Conservation (phyloP, 441 rosid genomes). For the Gossypium laxum region DNA sequence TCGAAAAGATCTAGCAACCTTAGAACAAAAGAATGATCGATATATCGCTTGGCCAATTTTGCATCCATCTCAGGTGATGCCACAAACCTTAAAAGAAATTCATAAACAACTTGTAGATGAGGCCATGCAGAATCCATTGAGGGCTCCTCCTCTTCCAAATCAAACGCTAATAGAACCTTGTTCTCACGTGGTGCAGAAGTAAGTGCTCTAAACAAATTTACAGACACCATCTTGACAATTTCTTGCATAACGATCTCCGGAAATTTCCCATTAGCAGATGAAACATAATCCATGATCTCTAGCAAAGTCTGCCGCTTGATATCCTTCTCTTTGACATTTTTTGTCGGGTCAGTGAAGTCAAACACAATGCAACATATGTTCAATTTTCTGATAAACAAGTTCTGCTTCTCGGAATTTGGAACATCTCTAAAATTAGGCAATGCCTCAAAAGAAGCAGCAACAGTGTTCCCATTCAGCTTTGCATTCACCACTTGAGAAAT, state of each 20-base stretch:
- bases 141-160: constrained; percentile 62
- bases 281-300: constrained; percentile 66
- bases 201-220: constrained; percentile 48
- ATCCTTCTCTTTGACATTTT: constrained; percentile 64
- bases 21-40: constrained; percentile 61
- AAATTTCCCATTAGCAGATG: constrained; percentile 60
- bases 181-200: constrained; percentile 53
- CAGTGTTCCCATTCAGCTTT: constrained; percentile 43
- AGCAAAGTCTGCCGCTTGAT: constrained; percentile 62
- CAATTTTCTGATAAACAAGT: constrained; percentile 46
- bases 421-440: constrained; percentile 73
- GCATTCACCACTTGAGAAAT: constrained; percentile 32
- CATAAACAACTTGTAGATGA: constrained; percentile 72
- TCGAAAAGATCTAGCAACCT: constrained; percentile 69
- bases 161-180: constrained; percentile 49
- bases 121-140: constrained; percentile 69
- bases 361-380: constrained; percentile 47
- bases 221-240: constrained; percentile 46
- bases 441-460: constrained; percentile 46
- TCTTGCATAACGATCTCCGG: constrained; percentile 48
- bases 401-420: constrained; percentile 63
- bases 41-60: constrained; percentile 51
- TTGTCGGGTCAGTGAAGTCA: constrained; percentile 59
- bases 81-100: constrained; percentile 50
- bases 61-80: constrained; percentile 70